phyloP scores from a whole-genome alignment of 257 asterid genomes.

The Plectranthus barbatus region DNA sequence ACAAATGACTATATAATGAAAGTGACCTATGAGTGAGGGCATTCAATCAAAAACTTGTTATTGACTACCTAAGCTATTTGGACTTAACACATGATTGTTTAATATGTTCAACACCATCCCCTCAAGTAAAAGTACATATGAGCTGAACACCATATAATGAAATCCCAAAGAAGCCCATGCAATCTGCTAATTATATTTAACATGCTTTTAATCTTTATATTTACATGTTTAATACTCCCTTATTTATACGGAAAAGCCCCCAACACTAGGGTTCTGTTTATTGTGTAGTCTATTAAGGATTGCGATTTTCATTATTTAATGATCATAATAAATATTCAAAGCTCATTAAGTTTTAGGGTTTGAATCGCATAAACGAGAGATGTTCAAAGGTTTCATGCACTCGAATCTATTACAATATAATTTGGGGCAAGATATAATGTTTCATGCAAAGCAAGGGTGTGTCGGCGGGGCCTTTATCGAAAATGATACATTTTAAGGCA shows the following conservation, averaged over 20 bases:
- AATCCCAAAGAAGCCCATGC: not conserved
- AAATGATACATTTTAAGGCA: not conserved
- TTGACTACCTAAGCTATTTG: not conserved
- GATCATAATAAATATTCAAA: not conserved
- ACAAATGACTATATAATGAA: too few species aligned
- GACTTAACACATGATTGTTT: not conserved
- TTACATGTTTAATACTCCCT: not conserved
- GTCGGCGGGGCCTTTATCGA: too few species aligned
- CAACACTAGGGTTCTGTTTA: not conserved
- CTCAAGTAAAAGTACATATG: not conserved
- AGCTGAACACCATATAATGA: too few species aligned
- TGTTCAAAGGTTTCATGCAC: too few species aligned
- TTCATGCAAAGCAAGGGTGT: not conserved
- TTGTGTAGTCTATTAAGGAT: too few species aligned
- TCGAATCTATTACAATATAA: not conserved
- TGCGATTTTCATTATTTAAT: not conserved
- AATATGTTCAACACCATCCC: not conserved
- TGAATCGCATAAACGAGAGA: not conserved
- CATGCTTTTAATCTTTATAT: not conserved
- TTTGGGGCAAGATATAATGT: too few species aligned
- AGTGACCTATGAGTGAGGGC: too few species aligned
- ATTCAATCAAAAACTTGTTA: too few species aligned
- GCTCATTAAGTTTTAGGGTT: not conserved
- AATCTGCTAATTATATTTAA: not conserved
- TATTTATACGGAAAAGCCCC: not conserved